These are phyloP conservation scores for Astragalus membranaceus DNA, from an alignment of 306 rosid species.

Conservation along the genomic window DNA sequence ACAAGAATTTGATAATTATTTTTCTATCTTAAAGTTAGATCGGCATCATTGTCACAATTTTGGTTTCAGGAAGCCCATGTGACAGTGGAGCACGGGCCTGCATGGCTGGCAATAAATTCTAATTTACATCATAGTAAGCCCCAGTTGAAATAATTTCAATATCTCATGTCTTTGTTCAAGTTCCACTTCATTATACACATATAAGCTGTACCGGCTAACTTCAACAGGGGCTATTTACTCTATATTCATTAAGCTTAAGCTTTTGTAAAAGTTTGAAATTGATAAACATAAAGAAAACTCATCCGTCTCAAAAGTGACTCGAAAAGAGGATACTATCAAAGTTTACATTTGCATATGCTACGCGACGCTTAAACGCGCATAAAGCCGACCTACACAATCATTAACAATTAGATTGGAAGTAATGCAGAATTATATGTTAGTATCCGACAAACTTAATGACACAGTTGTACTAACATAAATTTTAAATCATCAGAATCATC, in stretches of 20 bases:
- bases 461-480: conserved; percentile 63
- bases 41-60: background rate
- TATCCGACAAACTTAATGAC: conserved; percentile 12
- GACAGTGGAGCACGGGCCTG: background rate
- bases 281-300: background rate
- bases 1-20: background rate
- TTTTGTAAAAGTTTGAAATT: too few species aligned
- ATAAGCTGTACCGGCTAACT: conserved; percentile 4
- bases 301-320: background rate
- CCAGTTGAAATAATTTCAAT: too few species aligned
- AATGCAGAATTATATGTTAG: conserved; percentile 2
- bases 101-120: background rate
- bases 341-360: conserved; percentile 93
- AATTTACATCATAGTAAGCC: too few species aligned
- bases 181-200: background rate
- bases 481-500: conserved; percentile 68
- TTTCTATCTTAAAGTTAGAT: conserved; percentile 8
- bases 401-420: conserved; percentile 11
- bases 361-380: conserved; percentile 75
- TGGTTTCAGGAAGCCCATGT: conserved; percentile 7
- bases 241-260: background rate
- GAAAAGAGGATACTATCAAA: conserved; percentile 78
- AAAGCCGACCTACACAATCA: conserved; percentile 69
- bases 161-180: too few species aligned
- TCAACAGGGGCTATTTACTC: background rate